These are phyloP conservation scores for Gardenia jasminoides DNA, from an alignment of 257 asterid species.

Conservation along the genomic window DNA sequence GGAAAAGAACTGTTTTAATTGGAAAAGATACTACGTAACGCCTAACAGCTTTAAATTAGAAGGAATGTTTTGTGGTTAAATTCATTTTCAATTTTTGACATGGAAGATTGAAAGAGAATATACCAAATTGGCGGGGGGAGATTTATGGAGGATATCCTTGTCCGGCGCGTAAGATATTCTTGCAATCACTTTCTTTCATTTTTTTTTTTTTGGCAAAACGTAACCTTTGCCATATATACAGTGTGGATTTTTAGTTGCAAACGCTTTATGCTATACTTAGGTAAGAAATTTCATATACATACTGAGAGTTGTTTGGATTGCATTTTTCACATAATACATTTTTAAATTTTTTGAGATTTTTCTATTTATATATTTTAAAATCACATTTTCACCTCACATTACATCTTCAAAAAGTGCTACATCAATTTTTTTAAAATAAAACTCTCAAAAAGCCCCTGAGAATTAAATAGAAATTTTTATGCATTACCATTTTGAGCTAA, in stretches of 20 bases:
- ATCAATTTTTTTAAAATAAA: no score
- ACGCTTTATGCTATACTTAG: not conserved
- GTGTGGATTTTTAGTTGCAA: no score
- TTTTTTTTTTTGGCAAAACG: not conserved
- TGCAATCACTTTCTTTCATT: not conserved
- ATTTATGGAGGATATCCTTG: not conserved
- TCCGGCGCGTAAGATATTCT: not conserved
- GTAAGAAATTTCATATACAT: not conserved
- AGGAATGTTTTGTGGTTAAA: not conserved
- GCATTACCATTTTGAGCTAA: no score
- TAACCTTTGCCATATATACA: no score
- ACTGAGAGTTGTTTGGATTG: no score
- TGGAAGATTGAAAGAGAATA: not conserved
- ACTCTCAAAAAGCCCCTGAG: no score
- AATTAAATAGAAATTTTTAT: no score
- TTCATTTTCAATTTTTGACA: not conserved
- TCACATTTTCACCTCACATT: no score
- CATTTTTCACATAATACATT: no score
- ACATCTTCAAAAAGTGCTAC: no score
- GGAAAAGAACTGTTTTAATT: conserved; percentile 8
- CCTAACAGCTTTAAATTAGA: not conserved
- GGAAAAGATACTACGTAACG: not conserved
- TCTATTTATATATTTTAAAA: no score
- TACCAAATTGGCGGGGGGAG: not conserved
- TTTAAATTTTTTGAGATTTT: no score